A percentile compares a stretch with the other conserved stretches of the same genome.
Evolutionary conservation across 371 early-diverging fungal species (phyloP).

Genomic region (Coemansia sp.): DNA sequence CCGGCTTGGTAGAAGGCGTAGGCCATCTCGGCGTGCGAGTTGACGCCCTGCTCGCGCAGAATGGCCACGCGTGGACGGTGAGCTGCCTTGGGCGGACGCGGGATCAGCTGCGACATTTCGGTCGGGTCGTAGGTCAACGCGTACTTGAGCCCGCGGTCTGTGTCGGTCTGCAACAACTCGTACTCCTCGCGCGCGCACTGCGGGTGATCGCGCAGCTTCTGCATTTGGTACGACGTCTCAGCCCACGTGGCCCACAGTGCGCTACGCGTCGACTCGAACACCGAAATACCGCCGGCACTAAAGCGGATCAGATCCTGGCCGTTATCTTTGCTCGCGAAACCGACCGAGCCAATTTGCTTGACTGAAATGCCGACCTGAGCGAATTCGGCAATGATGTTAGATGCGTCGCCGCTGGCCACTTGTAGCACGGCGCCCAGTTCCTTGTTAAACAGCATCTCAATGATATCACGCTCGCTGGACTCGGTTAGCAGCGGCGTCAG

Average conservation of each 20-base stretch:
- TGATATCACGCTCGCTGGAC: conserved; percentile 54
- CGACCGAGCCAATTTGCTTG: conserved; percentile 63
- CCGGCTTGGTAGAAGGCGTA: conserved; percentile 90
- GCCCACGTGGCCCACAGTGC: conserved; percentile 81
- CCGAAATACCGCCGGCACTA: conserved; percentile 48
- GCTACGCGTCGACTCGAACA: conserved; percentile 60
- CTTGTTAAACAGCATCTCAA: conserved; percentile 81
- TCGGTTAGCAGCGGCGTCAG: conserved; percentile 57
- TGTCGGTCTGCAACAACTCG: conserved; percentile 63
- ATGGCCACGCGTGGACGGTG: conserved; percentile 84
- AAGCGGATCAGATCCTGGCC: conserved; percentile 46
- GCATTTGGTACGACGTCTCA: conserved; percentile 89
- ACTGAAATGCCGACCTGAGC: conserved; percentile 57
- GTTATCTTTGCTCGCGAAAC: conserved; percentile 58
- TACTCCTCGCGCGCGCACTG: conserved; percentile 83
- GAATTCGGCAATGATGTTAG: conserved; percentile 59
- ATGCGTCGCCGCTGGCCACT: conserved; percentile 64
- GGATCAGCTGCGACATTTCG: conserved; percentile 49
- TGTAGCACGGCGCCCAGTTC: conserved; percentile 96
- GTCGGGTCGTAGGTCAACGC: conserved; percentile 76
- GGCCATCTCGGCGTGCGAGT: conserved; percentile 93
- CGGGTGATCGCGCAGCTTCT: conserved; percentile 87
- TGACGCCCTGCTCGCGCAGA: conserved; percentile 96
- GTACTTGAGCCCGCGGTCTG: conserved; percentile 77
- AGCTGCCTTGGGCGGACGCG: conserved; percentile 30